Evolutionary conservation across 495 filamentous ascomycete species (phyloP), one percentile per base, ranked within the genome.

Genomic region (Pyronema domesticum): DNA sequence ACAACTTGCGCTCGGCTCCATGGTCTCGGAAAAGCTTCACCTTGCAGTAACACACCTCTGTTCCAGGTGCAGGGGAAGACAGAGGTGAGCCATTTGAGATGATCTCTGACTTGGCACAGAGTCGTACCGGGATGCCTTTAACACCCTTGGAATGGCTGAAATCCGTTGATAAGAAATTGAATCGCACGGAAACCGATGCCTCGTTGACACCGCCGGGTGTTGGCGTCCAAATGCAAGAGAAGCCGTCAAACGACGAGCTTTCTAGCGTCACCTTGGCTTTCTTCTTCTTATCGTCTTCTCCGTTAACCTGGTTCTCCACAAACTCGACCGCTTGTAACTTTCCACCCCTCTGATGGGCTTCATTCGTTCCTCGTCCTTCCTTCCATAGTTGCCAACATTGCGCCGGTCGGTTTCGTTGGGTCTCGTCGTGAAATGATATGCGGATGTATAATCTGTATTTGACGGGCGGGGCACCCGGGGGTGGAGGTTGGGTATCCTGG

Each of bases 121-220:
- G 74, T 42, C 91, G 70, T 10, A 98, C 88, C 0, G 89, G 86
- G 53, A 94, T 93, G 14, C 91, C 91, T 66, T 95, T 96, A 33
- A 98, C 89, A 33, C 91, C 91, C 60, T 98, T 96, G 6, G 91
- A 95, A 61, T 94, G 88, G 65, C 88, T 96, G 65, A 96, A 98
- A 64, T 98, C 91, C 10, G 89, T 98, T 0, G 91, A 98, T 0
- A 96, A 75, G 63, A 98, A 98, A 67, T 98, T 95, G 74, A 95
- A 98, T 45, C 88, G 85, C 13, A 96, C 84, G 11, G 86, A 79
- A 36, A 98, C 76, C 23, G 75, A 80, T 68, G 85, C 91, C 51
- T 94, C 82, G 7, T 81, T 71, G 1, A 69, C 60, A 0, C 76
- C 77, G 51, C 75, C 76, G 19, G 76, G 61, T 17, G 78, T 76